These are phyloP conservation scores for carrot (Daucus carota) DNA, from an alignment of 129 eudicot genomes.

Conservation along the genomic window DH1_v3.0 NC_030387.2:33194501-33195000, in stretches of 20 bases:
- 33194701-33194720: constrained; percentile 9
- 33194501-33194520: background rate
- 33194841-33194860: background rate
- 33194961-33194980: background rate
- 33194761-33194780: background rate
- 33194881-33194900: background rate
- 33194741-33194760: background rate
- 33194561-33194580: background rate
- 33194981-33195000: background rate
- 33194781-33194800: background rate
- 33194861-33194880: background rate
- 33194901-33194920: background rate
- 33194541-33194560: background rate
- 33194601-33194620: constrained; percentile 11
- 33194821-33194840: background rate
- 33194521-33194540: background rate
- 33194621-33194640: constrained; percentile 87
- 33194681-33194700: constrained; percentile 77
- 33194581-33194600: background rate
- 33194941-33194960: background rate
- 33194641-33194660: constrained; percentile 95
- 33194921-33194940: too few species aligned
- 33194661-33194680: constrained; percentile 79
- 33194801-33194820: background rate
- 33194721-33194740: constrained; percentile 8